Percentiles rank a stretch among this genome's conserved stretches.
Conservation (phyloP, 225 moss, liverwort and hornwort genomes). For the Physcomitrium patens region DNA sequence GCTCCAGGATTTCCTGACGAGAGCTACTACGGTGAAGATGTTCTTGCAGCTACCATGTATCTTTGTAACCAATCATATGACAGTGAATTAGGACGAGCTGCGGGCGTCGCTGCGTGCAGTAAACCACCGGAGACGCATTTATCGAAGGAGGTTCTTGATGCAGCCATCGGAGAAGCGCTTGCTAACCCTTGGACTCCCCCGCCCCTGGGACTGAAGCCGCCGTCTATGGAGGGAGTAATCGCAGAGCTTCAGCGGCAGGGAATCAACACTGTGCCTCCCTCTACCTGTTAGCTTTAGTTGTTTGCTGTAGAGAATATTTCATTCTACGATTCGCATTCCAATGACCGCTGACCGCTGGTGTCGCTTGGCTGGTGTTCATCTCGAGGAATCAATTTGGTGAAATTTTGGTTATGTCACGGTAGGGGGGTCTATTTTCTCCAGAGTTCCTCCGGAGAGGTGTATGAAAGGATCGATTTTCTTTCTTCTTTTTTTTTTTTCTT, state of each 20-base stretch:
- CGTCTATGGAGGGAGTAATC: slow-evolving; percentile 95
- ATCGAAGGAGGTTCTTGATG: slow-evolving; percentile 95
- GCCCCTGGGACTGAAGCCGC: slow-evolving; percentile 92
- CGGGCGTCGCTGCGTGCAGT: slow-evolving; percentile 90
- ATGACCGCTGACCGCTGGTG: slow-evolving; percentile 51
- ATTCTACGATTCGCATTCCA: slow-evolving; percentile 26
- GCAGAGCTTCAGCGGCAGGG: slow-evolving; percentile 95
- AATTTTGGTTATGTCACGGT: slow-evolving; percentile 29
- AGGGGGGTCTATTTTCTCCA: too few species aligned
- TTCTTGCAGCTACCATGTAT: slow-evolving; percentile 76
- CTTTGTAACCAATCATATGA: slow-evolving; percentile 65
- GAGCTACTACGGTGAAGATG: slow-evolving; percentile 80
- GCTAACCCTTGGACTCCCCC: slow-evolving; percentile 95
- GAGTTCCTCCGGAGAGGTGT: too few species aligned
- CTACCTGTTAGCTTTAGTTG: slow-evolving; percentile 51
- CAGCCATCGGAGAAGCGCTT: slow-evolving; percentile 92
- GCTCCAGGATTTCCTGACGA: slow-evolving; percentile 62
- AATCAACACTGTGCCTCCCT: slow-evolving; percentile 88
- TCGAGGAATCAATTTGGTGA: slow-evolving; percentile 61
- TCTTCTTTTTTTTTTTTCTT: too few species aligned
- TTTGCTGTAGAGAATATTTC: slow-evolving; percentile 13
- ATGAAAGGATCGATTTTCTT: too few species aligned
- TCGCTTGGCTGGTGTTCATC: slow-evolving; percentile 47
- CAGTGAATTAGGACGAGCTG: slow-evolving; percentile 85
- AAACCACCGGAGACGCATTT: slow-evolving; percentile 87